Evolutionary conservation across 345 rosid species (phyloP).

Genomic region (rapeseed (Brassica napus)): DNA sequence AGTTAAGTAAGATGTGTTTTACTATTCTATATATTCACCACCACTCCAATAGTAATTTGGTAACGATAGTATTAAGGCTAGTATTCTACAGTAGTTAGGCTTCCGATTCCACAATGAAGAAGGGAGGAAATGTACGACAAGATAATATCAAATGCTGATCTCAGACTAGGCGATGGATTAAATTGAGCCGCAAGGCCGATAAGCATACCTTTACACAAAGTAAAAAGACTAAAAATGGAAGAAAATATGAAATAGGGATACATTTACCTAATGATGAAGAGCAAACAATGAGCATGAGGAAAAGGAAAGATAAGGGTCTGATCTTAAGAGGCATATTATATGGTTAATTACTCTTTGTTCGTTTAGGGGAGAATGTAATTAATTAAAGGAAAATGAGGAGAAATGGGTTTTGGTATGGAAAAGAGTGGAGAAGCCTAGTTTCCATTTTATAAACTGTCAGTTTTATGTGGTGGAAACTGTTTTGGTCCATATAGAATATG

Average conservation of each 20-base stretch:
- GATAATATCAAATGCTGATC: neutral
- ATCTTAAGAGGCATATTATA: constrained; percentile 49
- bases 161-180: neutral
- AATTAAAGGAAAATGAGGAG: neutral
- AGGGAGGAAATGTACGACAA: neutral
- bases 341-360: neutral
- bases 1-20: neutral
- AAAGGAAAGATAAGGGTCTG: constrained; percentile 47
- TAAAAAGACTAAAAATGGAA: neutral
- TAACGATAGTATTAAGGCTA: neutral
- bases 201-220: neutral
- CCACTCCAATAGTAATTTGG: neutral
- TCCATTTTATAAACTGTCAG: constrained; percentile 36
- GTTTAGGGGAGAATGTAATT: neutral
- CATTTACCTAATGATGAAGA: constrained; percentile 36
- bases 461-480: constrained; percentile 34
- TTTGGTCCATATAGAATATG: constrained; percentile 13
- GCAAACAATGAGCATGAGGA: constrained; percentile 44
- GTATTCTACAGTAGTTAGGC: neutral
- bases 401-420: constrained; percentile 20
- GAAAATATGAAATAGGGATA: neutral
- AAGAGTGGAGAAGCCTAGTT: constrained; percentile 32
- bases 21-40: neutral
- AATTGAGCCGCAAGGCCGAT: neutral
- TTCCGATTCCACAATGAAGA: neutral